Evolutionary conservation across 1,284 basidiomycete species (phyloP), one percentile per base, ranked within the genome.

Genomic region (Termitomyces sp.): DNA sequence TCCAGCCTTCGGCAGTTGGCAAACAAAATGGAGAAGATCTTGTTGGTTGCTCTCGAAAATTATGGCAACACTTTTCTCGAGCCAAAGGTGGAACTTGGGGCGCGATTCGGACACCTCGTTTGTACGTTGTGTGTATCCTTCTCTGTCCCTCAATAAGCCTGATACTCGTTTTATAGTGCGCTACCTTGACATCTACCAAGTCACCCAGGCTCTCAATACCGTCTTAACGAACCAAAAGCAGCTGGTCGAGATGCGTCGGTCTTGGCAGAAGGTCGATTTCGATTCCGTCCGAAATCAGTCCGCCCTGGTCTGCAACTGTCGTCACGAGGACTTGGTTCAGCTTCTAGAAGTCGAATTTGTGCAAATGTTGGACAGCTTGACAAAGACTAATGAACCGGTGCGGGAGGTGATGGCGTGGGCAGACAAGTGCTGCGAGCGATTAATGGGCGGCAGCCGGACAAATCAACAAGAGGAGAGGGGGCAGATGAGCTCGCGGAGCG

Each of bases 41-140:
- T 93, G 19, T 74, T 92, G 33, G 77, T 87, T 43, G 88, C 91
- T 28, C 74, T 93, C 33, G 89, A 91, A 60, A 81, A 81, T 60
- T 93, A 91, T 60, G 88, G 89, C 10, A 88, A 88, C 62, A 91
- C 88, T n/a, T 93, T 93, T 70, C 88, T 92, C 45, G 90, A 92
- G 67, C 90, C 90, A 48, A 93, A 93, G 68, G 90, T 93, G 28
- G 90, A 93, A 65, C 73, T 93, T 53, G 91, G 91, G 30, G 91
- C 90, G 44, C 85, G 90, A 49, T 93, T 93, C 67, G 91, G 90
- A 5, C 90, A 93, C 67, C 81, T 93, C 58, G 88, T 93, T 68
- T 80, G 90, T 91, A 64, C 74, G 89, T 53, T 46, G 12, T 45
- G 50, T 53, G 51, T 54, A 38, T 36, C 55, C 34, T 50, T 54